Evolutionary conservation across 305 asterid genomes (phyloP).

Genomic region (Vinca major): DNA sequence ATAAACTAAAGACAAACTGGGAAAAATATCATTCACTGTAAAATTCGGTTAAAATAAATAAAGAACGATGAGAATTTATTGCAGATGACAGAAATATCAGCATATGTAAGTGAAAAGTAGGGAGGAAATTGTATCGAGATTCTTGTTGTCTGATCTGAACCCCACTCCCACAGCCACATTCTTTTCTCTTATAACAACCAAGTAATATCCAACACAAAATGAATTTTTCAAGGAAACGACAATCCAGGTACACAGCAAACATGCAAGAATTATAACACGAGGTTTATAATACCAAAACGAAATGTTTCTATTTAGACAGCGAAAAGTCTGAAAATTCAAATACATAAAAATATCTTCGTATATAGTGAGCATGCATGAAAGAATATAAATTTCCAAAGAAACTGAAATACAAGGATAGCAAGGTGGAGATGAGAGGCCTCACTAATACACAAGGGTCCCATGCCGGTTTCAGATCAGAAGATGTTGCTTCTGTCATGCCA

Average conservation of each 20-base stretch:
- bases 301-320: neutral
- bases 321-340: neutral
- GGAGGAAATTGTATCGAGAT: neutral
- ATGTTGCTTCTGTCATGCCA: conserved; percentile 57
- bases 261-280: neutral
- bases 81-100: neutral
- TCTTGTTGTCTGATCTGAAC: neutral
- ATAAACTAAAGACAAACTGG: neutral
- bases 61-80: neutral
- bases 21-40: neutral
- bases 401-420: neutral
- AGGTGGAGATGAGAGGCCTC: conserved; percentile 26
- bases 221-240: neutral
- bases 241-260: neutral
- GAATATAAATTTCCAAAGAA: too few species aligned
- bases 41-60: neutral
- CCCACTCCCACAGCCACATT: too few species aligned
- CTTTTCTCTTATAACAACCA: too few species aligned
- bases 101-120: neutral
- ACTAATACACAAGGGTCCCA: conserved; percentile 87
- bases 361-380: too few species aligned
- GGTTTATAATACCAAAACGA: neutral
- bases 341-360: neutral
- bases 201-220: neutral
- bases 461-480: conserved; percentile 31